Evolutionary conservation across 2,329 filamentous ascomycete species (phyloP), one percentile per base, ranked within the genome.

Genomic region (Paracoccidioides brasiliensis): DNA sequence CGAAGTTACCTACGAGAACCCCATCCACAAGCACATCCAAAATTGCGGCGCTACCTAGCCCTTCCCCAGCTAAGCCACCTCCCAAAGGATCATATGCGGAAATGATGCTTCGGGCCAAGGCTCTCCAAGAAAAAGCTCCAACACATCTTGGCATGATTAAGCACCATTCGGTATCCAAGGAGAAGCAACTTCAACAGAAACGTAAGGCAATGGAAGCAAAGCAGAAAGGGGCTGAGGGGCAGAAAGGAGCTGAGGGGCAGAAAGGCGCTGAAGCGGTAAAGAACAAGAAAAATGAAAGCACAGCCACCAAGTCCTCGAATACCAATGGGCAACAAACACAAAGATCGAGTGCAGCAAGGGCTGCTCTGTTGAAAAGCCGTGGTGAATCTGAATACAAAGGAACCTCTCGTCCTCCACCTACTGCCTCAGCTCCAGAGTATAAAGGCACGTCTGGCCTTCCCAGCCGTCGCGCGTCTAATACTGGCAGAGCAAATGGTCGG

Each of bases 71-170:
- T 30, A 74, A 74, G 54, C 68, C 76, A 4, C 77, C 78, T 5
- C 79, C 79, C 57, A 79, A 78, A 62, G 78, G 79, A 33, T 80
- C 78, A 1, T 85, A 78, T 66, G 76, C 80, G 45, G 80, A 80
- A 52, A 73, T 83, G 45, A 74, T 84, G 68, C 74, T 75, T 56
- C 74, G 76, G 61, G 82, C 81, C 46, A 79, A 82, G 64, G 77
- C 77, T 51, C 73, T 74, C 55, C 75, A 72, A 63, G 69, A 76
- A 52, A 71, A 73, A 59, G 72, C 72, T 12, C 69, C 73, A 30
- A 66, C 72, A 41, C 62, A 69, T 55, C 67, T 78, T 41, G 79
- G 78, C 42, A 71, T 76, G 46, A 77, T 82, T 65, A 81, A 79
- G 64, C 78, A 83, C 62, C 80, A 82, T 60, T 55, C 71, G 4